Base-by-base conservation (phyloP, 2,329 filamentous ascomycete species). In the Myriosclerotinia scirpicola region DNA sequence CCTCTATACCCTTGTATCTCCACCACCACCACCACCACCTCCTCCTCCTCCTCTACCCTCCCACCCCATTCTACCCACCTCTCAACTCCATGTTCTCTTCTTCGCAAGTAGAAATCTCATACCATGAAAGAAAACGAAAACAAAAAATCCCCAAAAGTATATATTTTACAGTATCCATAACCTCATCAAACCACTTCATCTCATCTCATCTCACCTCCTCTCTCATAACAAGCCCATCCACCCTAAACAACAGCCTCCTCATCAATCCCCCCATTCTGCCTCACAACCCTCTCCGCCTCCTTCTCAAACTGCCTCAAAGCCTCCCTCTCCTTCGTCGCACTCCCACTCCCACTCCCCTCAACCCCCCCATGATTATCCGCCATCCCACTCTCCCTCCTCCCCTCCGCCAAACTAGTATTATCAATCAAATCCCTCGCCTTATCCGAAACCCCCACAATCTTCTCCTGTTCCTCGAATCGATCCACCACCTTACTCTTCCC, bases 401-500 rank as follows among this genome's bases (percentile, higher is more conserved):
- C 59, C 17, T 55, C 50, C 7, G 48, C 64, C n/a, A 67, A 34
- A 46, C 59, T 64, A 52, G 52, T 64, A 6, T 55, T 67, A 9
- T 67, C 58, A 22, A 67, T 64, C 12, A 64, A 7, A 54, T 56
- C 59, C 9, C 56, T 56, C 36, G 58, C 65, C 5, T 48, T 46
- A 15, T 52, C 53, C 9, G 26, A 15, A 5, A 67, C 9, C 0
- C 52, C 52, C 5, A 9, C 60, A 3, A 56, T 48, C 8, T 22
- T 44, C 7, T 66, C 67, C 22, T 70, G 67, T 17, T 70, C 71
- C 40, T 73, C 72, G 52, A 74, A 76, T 9, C 75, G 58, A 36
- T 76, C 70, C 0, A 76, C 75, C 14, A 44, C 64, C 53, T 72
- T 65, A 36, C 67, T 68, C 48, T 70, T 26, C 11, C 72, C 71